Evolutionary conservation across 768 basidiomycete genomes (phyloP), one percentile per base, ranked within the genome.

Genomic region (Tephrocybe sp.): DNA sequence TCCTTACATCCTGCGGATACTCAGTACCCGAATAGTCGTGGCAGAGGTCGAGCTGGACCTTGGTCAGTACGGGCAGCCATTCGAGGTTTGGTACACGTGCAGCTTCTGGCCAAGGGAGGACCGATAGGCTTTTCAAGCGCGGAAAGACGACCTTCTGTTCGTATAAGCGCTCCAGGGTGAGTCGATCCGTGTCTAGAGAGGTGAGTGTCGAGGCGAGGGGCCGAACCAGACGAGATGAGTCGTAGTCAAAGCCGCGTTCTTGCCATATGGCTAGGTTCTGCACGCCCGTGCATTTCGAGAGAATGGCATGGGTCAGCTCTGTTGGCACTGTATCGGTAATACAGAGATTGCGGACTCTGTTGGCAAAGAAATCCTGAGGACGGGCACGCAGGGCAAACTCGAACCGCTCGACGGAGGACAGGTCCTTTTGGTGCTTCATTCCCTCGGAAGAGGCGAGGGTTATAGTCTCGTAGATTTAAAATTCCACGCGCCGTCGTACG

Each of bases 271-370:
- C 46, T 10, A 48, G 36, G 21, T 48, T 21, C 20, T 20, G 46
- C 8, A 48, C 34, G 10, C 36, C 36, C 4, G 46, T 48, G 36
- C 46, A 48, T 38, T 48, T 48, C 9, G 46, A 18, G 1, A 48
- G 46, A 14, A 38, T 26, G 10, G 18, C 2, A 8, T n/a, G 30
- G 5, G 23, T 36, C 7, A 38, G 3, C 6, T 25, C 5, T 18
- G 9, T 26, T 10, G 46, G 36, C 4, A 48, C 46, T 8, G 20
- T 10, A 17, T 34, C 34, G 24, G 46, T 38, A 10, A 48, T 26
- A 30, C 24, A 48, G 21, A 48, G 24, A 17, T 48, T 48, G 17
- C 36, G 46, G 21, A 48, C 46, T 9, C n/a, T 3, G 4, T 10
- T 25, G 3, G 46, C 46, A 18, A 48, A 48, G 17, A 48, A 48